Percentiles rank a stretch among this genome's conserved stretches.
These are phyloP conservation scores for Hibiscus tridactylites DNA, from an alignment of 345 rosid species.

Conservation along the genomic window DNA sequence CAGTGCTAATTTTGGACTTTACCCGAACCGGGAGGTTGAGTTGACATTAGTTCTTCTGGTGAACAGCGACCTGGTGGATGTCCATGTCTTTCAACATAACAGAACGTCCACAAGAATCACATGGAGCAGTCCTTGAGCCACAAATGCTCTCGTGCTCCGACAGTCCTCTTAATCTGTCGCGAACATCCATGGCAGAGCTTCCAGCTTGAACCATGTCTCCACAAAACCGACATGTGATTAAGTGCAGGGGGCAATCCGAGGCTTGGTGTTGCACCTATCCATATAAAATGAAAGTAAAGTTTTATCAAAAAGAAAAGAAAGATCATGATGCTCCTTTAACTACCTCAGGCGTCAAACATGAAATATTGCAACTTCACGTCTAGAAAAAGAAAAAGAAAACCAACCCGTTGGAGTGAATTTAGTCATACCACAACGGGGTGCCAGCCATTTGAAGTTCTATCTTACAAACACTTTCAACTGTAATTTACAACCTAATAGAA, in stretches of 20 bases:
- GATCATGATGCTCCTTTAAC: background rate
- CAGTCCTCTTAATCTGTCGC: slow-evolving; percentile 82
- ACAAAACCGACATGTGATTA: slow-evolving; percentile 74
- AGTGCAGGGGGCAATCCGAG: slow-evolving; percentile 57
- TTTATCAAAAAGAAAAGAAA: background rate
- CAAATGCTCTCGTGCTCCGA: slow-evolving; percentile 90
- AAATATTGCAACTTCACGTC: background rate
- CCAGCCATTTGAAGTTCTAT: background rate
- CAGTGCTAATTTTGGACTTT: background rate
- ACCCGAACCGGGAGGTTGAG: background rate
- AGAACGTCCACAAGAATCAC: slow-evolving; percentile 90
- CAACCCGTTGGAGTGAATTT: background rate
- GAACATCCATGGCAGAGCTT: slow-evolving; percentile 47
- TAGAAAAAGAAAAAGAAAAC: background rate
- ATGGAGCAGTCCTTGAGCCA: slow-evolving; percentile 89
- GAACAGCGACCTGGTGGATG: slow-evolving; percentile 87
- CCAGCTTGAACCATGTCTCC: slow-evolving; percentile 97
- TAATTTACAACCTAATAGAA: background rate
- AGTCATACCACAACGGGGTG: background rate
- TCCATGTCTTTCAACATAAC: slow-evolving; percentile 98
- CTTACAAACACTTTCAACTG: background rate
- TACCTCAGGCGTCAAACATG: no score
- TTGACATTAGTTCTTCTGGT: slow-evolving; percentile 46
- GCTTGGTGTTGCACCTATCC: slow-evolving; percentile 77
- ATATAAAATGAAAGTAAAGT: background rate